Conservation (phyloP, 108 stramenopile genomes). For the Fragilaria crotonensis region DNA sequence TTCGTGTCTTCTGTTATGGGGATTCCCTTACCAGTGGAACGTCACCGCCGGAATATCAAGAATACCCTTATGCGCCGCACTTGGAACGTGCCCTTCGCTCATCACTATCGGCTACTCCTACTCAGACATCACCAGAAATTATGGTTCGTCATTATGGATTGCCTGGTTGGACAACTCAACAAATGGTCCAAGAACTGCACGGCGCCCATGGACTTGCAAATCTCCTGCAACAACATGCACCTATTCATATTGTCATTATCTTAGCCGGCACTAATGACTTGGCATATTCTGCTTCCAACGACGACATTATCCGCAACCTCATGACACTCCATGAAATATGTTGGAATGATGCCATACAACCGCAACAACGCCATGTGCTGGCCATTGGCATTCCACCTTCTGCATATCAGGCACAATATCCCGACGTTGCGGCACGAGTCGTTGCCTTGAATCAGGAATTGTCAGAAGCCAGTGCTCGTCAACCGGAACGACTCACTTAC, state of each 20-base stretch:
- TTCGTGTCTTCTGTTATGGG: conserved; percentile 62
- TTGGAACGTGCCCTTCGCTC: conserved; percentile 39
- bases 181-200: conserved; percentile 39
- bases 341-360: conserved; percentile 13
- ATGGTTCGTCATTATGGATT: conserved; percentile 50
- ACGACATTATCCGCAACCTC: conserved; percentile 30
- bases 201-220: conserved; percentile 32
- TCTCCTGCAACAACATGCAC: conserved; percentile 26
- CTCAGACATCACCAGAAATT: no score
- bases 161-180: conserved; percentile 58
- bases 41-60: conserved; percentile 25
- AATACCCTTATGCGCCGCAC: conserved; percentile 56
- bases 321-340: conserved; percentile 24
- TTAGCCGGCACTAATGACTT: conserved; percentile 72
- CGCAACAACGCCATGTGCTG: no score
- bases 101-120: not conserved
- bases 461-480: conserved; percentile 5
- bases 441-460: conserved; percentile 34
- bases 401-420: conserved; percentile 40
- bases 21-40: conserved; percentile 76
- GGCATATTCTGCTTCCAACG: conserved; percentile 24
- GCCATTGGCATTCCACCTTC: conserved; percentile 64
- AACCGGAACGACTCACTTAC: conserved; percentile 35
- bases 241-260: conserved; percentile 40
- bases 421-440: conserved; percentile 21